phyloP scores from a whole-genome alignment of 78 protist species.

The Isochrysis galbana region DNA sequence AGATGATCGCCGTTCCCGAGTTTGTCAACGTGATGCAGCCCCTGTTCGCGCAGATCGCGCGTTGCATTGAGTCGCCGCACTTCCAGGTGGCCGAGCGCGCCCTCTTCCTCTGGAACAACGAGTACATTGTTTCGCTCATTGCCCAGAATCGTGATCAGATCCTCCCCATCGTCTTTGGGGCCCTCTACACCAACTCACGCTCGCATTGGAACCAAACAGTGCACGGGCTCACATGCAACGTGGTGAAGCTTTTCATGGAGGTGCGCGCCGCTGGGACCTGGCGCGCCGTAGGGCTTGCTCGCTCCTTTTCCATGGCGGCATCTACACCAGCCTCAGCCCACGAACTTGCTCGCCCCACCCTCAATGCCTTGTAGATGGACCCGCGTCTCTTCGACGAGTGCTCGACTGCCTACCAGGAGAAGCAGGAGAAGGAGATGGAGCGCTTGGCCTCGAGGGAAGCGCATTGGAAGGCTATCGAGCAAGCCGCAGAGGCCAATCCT shows the following conservation, averaged over 20 bases:
- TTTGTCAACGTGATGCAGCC: constrained; percentile 50
- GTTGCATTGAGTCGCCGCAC: constrained; percentile 66
- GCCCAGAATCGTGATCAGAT: constrained; percentile 46
- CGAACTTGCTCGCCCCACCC: too few relatives aligned
- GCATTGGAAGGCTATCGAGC: not conserved
- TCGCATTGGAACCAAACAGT: constrained; percentile 61
- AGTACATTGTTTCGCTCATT: constrained; percentile 61
- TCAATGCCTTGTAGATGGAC: too few relatives aligned
- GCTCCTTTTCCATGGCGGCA: too few relatives aligned
- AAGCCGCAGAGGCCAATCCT: not conserved
- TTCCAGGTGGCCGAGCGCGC: constrained; percentile 83
- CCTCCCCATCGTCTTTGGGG: constrained; percentile 66
- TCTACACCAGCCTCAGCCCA: too few relatives aligned
- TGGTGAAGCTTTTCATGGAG: constrained; percentile 70
- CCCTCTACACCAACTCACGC: constrained; percentile 53
- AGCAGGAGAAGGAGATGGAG: not conserved
- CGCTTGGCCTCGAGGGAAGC: not conserved
- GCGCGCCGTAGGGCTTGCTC: too few relatives aligned
- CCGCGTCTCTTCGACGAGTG: constrained; percentile 58
- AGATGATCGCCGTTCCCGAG: constrained; percentile 57
- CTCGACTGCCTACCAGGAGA: constrained; percentile 15
- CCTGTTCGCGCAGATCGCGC: constrained; percentile 62
- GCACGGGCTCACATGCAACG: constrained; percentile 64
- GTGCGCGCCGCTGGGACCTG: too few relatives aligned
- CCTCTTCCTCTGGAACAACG: constrained; percentile 75